Evolutionary conservation across 139 green algal species (phyloP).

Genomic region (Coccomyxa sp.): DNA sequence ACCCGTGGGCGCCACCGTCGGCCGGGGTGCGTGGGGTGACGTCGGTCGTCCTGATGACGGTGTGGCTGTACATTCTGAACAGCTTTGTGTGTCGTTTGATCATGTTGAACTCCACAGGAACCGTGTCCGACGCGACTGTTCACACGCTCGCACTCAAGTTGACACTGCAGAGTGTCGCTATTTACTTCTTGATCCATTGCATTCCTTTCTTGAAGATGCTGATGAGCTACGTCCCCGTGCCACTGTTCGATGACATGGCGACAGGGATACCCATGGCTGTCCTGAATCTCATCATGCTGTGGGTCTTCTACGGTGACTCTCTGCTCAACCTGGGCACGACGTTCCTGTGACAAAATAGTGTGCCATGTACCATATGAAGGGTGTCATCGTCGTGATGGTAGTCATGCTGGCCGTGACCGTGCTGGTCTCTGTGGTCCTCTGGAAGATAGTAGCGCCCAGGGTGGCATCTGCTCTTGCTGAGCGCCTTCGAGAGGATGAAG

Average conservation of each 20-base stretch:
- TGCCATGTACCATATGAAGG: constrained; percentile 1
- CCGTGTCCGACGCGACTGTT: not conserved
- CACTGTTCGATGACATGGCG: not conserved
- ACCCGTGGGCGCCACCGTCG: not conserved
- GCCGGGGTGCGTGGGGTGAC: not conserved
- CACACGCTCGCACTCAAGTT: not conserved
- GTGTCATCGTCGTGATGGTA: not conserved
- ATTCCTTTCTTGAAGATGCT: not conserved
- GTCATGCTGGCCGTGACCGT: not conserved
- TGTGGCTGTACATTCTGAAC: not conserved
- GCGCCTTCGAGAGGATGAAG: not conserved
- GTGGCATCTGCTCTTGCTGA: not conserved
- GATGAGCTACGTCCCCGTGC: not conserved
- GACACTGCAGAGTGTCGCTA: not conserved
- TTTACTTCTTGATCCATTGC: not conserved
- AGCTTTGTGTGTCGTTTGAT: not conserved
- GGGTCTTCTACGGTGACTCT: not conserved
- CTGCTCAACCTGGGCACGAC: not conserved
- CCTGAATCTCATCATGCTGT: constrained; percentile 1
- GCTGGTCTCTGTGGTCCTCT: not conserved
- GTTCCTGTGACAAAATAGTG: not conserved
- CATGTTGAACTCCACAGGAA: not conserved
- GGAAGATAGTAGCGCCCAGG: not conserved
- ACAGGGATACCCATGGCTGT: not conserved
- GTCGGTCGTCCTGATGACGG: not conserved